Percentiles rank a stretch among this genome's conserved stretches.
These are phyloP conservation scores for Neolecta irregularis DNA, from an alignment of 1,139 yeast species.

Conservation along the genomic window DNA sequence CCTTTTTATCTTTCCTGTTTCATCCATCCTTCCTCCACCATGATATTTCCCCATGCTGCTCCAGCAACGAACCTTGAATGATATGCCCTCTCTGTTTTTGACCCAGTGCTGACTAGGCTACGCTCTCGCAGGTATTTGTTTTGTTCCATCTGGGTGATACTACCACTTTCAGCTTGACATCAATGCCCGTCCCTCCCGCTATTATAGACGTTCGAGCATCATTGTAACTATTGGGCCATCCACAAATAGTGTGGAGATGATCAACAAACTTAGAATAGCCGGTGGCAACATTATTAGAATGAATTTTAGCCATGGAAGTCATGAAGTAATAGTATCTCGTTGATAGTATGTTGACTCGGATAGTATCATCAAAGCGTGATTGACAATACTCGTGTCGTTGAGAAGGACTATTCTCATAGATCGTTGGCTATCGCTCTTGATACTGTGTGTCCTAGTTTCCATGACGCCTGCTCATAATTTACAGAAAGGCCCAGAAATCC, in stretches of 20 bases:
- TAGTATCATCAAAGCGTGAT: conserved; percentile 87
- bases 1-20: no score
- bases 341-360: neutral
- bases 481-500: conserved; percentile 91
- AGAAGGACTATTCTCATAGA: conserved; percentile 78
- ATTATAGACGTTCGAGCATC: conserved; percentile 94
- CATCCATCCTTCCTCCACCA: no score
- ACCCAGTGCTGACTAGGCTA: no score
- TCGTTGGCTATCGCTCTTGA: conserved; percentile 97
- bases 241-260: conserved; percentile 75
- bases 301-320: conserved; percentile 97
- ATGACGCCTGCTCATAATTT: neutral
- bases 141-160: no score
- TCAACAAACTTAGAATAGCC: conserved; percentile 82
- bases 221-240: conserved; percentile 98
- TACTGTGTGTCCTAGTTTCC: conserved; percentile 36
- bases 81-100: no score
- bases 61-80: no score
- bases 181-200: no score
- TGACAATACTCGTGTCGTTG: conserved; percentile 92
- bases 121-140: no score
- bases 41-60: no score
- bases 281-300: conserved; percentile 95
- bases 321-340: conserved; percentile 31
- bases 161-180: no score